A percentile compares a stretch with the other conserved stretches of the same genome.
Conservation (phyloP, 78 protist genomes). For the Dictyostelium firmibasis region DNA sequence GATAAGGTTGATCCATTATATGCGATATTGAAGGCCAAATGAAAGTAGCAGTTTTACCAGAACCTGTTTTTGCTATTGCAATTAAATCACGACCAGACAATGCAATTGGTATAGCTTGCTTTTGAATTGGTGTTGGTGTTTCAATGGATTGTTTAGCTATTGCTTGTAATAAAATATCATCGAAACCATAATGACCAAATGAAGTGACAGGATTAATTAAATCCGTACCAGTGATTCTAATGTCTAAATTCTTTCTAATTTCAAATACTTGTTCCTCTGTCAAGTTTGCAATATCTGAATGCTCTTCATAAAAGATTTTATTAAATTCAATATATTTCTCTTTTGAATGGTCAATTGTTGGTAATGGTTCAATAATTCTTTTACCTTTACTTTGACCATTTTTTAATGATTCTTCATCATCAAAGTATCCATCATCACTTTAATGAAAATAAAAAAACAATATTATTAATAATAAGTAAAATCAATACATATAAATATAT, state of each 20-base stretch:
- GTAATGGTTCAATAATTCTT: constrained; percentile 77
- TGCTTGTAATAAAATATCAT: constrained; percentile 21
- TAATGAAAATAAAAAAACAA: neutral
- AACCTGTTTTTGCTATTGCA: constrained; percentile 90
- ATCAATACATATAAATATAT: neutral
- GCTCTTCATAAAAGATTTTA: constrained; percentile 83
- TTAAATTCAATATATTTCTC: constrained; percentile 73
- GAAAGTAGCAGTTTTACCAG: constrained; percentile 82
- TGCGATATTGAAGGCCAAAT: constrained; percentile 86
- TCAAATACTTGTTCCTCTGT: constrained; percentile 28
- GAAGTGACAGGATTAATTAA: constrained; percentile 57
- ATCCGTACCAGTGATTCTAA: constrained; percentile 40
- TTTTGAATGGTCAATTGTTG: constrained; percentile 82
- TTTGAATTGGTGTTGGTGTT: constrained; percentile 91
- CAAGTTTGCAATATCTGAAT: neutral
- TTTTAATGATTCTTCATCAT: constrained; percentile 32
- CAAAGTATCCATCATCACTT: constrained; percentile 9
- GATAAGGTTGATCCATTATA: constrained; percentile 68
- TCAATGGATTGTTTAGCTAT: constrained; percentile 58
- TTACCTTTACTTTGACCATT: constrained; percentile 8
- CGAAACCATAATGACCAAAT: constrained; percentile 68
- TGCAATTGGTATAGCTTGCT: constrained; percentile 86
- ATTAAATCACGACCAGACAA: constrained; percentile 91
- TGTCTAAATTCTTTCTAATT: constrained; percentile 43
- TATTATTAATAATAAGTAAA: neutral